Base-by-base conservation (phyloP, 164 flowering plant species). In the Vitis amurensis region DNA sequence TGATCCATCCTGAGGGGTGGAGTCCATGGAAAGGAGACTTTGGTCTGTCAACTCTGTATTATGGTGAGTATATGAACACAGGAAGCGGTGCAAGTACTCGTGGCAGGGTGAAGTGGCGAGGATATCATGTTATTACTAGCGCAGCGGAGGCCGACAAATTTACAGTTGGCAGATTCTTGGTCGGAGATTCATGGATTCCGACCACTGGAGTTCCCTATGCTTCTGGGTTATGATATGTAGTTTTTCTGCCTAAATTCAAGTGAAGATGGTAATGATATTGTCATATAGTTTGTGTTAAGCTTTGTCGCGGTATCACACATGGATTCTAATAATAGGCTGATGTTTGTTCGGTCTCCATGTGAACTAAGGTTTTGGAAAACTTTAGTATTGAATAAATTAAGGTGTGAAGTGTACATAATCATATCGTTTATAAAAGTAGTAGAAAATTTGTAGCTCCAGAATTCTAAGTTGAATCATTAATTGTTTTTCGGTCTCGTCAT, bases 1-100 rank as follows among this genome's bases (percentile, higher is more conserved):
- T 78, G 56, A 73, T 89, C 14, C 62, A 70, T n/a, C 80, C 85
- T 0, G 78, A 73, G 0, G 93, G 93, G 23, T 89, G 94, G 94
- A 31, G 73, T 3, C 78, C 73, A 2, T 89, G 91, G 94, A 70
- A 66, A 17, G 89, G 88, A 0, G 69, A 19, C 37, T 82, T 81
- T 66, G 90, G 80, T 9, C 37, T 85, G 11, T 51, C 31, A 14
- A 87, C 90, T 10, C 66, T 87, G 23, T 86, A 84, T 30, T 89
- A 83, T 50, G 90, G 81, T 0, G 94, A 89, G 79, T 85, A 80
- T 66, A 74, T 78, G 81, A 88, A 88, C 64, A 58, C 68, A 0
- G 92, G 92, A 1, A 27, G 16, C 2, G 92, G 92, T 6, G 84
- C 90, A 0, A 55, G 29, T 10, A 83, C 86, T 0, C 49, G 69